Base-by-base conservation (phyloP, 1,284 basidiomycete genomes). In the Ganoderma leucocontextum region DNA sequence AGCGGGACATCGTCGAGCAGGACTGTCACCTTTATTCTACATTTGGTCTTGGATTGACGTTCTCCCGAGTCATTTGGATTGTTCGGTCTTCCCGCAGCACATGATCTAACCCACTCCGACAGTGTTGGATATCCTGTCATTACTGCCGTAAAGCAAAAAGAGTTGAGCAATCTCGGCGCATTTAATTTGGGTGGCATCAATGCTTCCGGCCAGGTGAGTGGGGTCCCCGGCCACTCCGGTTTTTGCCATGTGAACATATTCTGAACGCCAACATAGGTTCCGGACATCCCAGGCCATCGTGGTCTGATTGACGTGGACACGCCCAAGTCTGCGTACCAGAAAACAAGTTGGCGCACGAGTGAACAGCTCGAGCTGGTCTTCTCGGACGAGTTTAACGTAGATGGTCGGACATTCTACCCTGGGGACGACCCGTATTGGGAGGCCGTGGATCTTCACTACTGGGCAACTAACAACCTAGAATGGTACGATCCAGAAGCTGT, bases 381-480 rank as follows among this genome's bases (percentile, higher is more conserved):
- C 77, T 90, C 88, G 1, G 90, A 91, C 76, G 91, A 91, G 80
- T 92, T 92, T 78, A 85, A 91, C 67, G 77, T 80, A 44, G 86
- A 87, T 8, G 89, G 89, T 0, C 82, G 89, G 29, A 84, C 87
- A 49, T 89, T 88, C 77, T 85, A 83, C 65, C 80, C 83, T 2
- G 83, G 84, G 0, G 76, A 88, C 67, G 87, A 89, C 74, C 87
- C 89, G 1, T 88, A 86, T 75, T 92, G 90, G 91, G 89, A 91
- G 72, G 89, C 90, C 1, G 87, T 85, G 0, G 89, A 90, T 76
- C 73, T 95, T 47, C 88, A 94, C 78, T 94, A 94, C 77, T 93
- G 93, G 92, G 73, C 63, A 68, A 82, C 80, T 64, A 77, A 78
- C 63, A 84, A 87, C 69, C 72, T 86, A 67, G 85, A 87, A 69